These are phyloP conservation scores for Papiliotrema laurentii DNA, from an alignment of 1,284 basidiomycete genomes.

Conservation along the genomic window DNA sequence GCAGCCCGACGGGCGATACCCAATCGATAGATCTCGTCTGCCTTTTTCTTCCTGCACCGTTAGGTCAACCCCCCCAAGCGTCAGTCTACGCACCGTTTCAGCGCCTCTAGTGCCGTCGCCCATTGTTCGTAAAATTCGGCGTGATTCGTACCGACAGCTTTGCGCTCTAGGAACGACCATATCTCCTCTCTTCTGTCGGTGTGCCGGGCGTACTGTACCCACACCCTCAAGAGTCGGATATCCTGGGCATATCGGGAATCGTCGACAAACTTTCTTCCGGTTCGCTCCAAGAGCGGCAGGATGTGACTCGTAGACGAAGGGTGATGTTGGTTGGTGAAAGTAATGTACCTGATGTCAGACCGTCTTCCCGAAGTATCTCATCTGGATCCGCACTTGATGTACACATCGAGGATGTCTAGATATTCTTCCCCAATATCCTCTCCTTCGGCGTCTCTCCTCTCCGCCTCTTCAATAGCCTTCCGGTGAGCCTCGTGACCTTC, in stretches of 20 bases:
- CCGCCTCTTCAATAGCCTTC: constrained; percentile 46
- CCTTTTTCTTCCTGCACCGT: constrained; percentile 60
- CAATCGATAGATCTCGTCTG: constrained; percentile 75
- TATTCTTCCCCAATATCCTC: constrained; percentile 54
- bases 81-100: constrained; percentile 58
- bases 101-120: constrained; percentile 66
- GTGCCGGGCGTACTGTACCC: constrained; percentile 73
- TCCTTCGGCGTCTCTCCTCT: constrained; percentile 49
- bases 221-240: constrained; percentile 80
- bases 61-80: neutral
- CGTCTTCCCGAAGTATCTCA: neutral
- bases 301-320: constrained; percentile 62
- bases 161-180: constrained; percentile 69
- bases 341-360: constrained; percentile 7
- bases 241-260: constrained; percentile 79
- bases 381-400: constrained; percentile 43
- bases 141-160: constrained; percentile 72
- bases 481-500: constrained; percentile 48
- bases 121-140: constrained; percentile 82
- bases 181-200: constrained; percentile 59
- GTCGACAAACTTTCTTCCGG: constrained; percentile 70
- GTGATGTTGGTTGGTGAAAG: constrained; percentile 53
- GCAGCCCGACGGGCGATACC: constrained; percentile 78
- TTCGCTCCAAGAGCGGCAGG: constrained; percentile 68
- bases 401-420: constrained; percentile 50